Conservation (phyloP, 495 filamentous ascomycete species). For the Pseudoneurospora amorphoporcata region DNA sequence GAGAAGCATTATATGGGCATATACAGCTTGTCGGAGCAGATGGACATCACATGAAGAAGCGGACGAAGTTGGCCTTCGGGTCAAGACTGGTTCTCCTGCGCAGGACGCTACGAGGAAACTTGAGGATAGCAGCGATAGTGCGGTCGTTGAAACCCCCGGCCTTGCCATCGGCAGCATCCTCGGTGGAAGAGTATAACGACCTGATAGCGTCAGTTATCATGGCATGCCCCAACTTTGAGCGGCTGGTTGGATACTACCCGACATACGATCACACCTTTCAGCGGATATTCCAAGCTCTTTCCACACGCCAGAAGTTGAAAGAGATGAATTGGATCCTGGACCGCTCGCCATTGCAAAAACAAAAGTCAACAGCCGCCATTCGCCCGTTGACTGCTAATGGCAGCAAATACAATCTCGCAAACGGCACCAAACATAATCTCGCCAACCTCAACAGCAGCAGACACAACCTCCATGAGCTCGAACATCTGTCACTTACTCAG, state of each 20-base stretch:
- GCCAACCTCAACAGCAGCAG: neutral
- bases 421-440: slow-evolving; percentile 6
- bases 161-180: slow-evolving; percentile 39
- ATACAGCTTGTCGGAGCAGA: slow-evolving; percentile 63
- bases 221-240: slow-evolving; percentile 75
- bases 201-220: slow-evolving; percentile 71
- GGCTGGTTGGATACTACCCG: slow-evolving; percentile 58
- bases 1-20: slow-evolving; percentile 56
- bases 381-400: neutral
- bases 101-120: slow-evolving; percentile 62
- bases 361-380: neutral
- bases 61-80: slow-evolving; percentile 55
- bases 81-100: slow-evolving; percentile 64
- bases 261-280: slow-evolving; percentile 64
- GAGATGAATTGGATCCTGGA: slow-evolving; percentile 73
- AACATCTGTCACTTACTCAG: slow-evolving; percentile 49
- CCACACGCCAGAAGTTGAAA: slow-evolving; percentile 60
- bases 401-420: neutral
- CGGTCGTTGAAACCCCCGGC: slow-evolving; percentile 65
- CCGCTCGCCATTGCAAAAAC: slow-evolving; percentile 26
- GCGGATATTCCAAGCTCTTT: slow-evolving; percentile 67
- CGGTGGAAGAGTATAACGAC: slow-evolving; percentile 54
- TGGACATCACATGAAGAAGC: slow-evolving; percentile 53
- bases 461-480: slow-evolving; percentile 24
- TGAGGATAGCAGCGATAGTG: slow-evolving; percentile 61